Conservation (phyloP, 1,284 basidiomycete genomes). For the Leccinum proximum region DNA sequence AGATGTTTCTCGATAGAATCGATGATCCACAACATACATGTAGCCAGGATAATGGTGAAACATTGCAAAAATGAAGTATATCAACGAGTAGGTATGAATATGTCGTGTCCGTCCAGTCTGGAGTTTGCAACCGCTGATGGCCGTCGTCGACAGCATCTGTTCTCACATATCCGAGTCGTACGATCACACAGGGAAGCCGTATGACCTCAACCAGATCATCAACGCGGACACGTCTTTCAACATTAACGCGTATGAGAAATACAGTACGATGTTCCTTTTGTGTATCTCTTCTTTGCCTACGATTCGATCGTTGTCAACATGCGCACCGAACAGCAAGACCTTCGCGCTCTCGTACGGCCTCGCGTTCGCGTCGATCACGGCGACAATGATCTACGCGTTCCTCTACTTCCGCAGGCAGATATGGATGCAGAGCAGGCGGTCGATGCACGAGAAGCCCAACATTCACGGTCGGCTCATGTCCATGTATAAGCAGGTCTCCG, state of each 20-base stretch:
- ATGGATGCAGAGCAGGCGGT: constrained; percentile 46
- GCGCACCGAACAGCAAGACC: constrained; percentile 28
- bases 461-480: constrained; percentile 77
- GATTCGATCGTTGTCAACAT: neutral
- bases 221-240: too few species aligned
- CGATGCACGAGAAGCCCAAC: constrained; percentile 64
- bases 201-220: too few species aligned
- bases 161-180: too few species aligned
- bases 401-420: constrained; percentile 72
- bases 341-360: constrained; percentile 70
- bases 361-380: constrained; percentile 66
- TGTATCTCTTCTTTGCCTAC: too few species aligned
- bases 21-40: constrained; percentile 7
- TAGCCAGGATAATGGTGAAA: constrained; percentile 4
- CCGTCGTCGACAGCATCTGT: too few species aligned
- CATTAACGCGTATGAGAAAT: too few species aligned
- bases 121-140: too few species aligned
- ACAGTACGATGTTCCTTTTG: too few species aligned
- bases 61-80: neutral
- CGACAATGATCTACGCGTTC: constrained; percentile 64
- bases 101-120: constrained; percentile 22
- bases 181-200: too few species aligned
- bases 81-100: neutral
- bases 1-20: constrained; percentile 23
- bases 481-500: constrained; percentile 66